Percentiles rank a stretch among this genome's conserved stretches.
Conservation (phyloP, 2,329 filamentous ascomycete genomes). For the Fusarium xyrophilum region DNA sequence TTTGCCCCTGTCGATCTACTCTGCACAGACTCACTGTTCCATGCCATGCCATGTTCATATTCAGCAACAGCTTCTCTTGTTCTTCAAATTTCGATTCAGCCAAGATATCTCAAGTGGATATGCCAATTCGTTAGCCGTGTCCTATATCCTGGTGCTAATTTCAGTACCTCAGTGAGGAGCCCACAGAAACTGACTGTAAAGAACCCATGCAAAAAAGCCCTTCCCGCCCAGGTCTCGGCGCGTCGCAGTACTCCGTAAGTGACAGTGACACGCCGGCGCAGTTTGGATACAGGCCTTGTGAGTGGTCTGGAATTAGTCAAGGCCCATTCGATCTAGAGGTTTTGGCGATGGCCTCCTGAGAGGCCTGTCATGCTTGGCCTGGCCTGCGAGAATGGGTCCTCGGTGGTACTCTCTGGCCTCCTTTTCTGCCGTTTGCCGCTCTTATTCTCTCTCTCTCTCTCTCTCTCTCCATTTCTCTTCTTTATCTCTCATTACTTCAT, state of each 20-base stretch:
- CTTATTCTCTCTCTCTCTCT: neutral
- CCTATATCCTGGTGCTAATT: constrained; percentile 12
- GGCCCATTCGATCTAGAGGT: constrained; percentile 9
- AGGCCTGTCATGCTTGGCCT: constrained; percentile 1
- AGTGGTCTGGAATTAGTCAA: constrained; percentile 23
- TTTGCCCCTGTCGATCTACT: constrained; percentile 22
- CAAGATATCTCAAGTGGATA: neutral
- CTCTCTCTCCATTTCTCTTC: neutral
- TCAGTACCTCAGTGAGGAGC: neutral
- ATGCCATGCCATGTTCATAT: neutral
- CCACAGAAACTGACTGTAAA: no score
- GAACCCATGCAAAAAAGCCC: constrained; percentile 3
- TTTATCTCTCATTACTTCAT: constrained; percentile 1
- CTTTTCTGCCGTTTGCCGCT: constrained; percentile 14
- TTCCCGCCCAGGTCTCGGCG: constrained; percentile 30
- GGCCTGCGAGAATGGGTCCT: constrained; percentile 32
- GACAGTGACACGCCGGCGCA: constrained; percentile 7
- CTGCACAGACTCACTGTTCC: neutral
- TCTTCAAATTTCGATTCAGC: neutral
- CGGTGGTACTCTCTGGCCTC: constrained; percentile 19
- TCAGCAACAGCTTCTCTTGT: constrained; percentile 24
- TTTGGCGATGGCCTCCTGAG: constrained; percentile 39
- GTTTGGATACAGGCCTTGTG: neutral
- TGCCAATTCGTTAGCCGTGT: constrained; percentile 8
- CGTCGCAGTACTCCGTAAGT: constrained; percentile 12